phyloP scores from a whole-genome alignment of 208 protist species.

The Naegleria fowleri region DNA sequence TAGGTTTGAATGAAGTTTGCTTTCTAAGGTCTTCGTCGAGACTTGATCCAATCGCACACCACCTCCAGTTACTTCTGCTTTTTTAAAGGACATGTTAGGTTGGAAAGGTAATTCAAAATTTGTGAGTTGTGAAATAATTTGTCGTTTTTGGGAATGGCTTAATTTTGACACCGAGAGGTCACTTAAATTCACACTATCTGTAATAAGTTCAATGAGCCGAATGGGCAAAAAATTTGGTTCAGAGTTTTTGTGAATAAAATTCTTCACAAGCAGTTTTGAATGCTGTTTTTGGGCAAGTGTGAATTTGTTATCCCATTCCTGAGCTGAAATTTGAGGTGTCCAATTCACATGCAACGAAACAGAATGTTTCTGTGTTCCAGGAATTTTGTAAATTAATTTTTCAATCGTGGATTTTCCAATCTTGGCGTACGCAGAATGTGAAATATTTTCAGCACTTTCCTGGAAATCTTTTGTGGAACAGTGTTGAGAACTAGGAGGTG shows the following conservation, averaged over 20 bases:
- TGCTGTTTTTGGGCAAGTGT: neutral
- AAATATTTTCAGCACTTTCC: too few relatives aligned
- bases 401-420: neutral
- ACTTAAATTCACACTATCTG: neutral
- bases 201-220: neutral
- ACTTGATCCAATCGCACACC: neutral
- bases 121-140: neutral
- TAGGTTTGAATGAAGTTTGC: neutral
- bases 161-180: neutral
- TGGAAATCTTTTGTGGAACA: too few relatives aligned
- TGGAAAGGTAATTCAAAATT: neutral
- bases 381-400: neutral
- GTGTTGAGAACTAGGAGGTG: too few relatives aligned
- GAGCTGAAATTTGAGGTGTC: neutral
- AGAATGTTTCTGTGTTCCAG: neutral
- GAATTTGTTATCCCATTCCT: neutral
- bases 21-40: neutral
- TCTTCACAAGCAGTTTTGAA: neutral
- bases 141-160: neutral
- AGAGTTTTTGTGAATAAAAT: conserved; percentile 23
- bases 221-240: neutral
- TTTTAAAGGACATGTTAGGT: neutral
- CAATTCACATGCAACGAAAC: neutral
- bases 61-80: conserved; percentile 19
- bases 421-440: neutral